Percentiles rank a stretch among this genome's conserved stretches.
These are phyloP conservation scores for Dactylorhiza incarnata DNA, from an alignment of 106 monocot species.

Conservation along the genomic window DNA sequence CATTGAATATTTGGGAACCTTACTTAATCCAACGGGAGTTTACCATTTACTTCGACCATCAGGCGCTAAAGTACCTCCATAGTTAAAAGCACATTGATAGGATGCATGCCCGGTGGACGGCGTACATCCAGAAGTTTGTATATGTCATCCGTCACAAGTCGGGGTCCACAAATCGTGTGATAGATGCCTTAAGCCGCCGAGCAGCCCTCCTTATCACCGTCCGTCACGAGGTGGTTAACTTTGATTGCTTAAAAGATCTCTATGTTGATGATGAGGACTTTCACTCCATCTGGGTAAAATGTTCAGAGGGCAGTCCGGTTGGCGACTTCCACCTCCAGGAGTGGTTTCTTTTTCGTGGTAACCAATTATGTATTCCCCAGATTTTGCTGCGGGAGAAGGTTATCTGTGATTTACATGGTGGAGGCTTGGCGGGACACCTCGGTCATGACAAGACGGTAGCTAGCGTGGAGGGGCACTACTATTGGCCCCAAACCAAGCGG, in stretches of 20 bases:
- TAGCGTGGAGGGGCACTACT: too few species aligned
- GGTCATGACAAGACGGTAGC: too few species aligned
- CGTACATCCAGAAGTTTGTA: background rate
- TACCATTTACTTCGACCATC: background rate
- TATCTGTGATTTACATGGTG: too few species aligned
- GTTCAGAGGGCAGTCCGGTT: background rate
- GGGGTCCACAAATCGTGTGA: background rate
- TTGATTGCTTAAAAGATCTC: background rate
- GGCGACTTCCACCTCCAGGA: background rate
- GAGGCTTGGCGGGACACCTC: too few species aligned
- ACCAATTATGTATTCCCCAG: background rate
- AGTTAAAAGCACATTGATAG: background rate
- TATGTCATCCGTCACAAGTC: background rate
- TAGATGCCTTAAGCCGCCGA: background rate
- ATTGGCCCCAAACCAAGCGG: too few species aligned
- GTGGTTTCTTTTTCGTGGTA: background rate
- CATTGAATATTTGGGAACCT: background rate
- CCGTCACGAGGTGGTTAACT: too few species aligned
- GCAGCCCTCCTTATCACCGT: background rate
- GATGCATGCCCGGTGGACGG: background rate
- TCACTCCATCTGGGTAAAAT: background rate
- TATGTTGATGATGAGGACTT: background rate
- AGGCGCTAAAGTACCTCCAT: background rate
- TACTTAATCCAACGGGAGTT: background rate
- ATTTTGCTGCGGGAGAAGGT: too few species aligned